Evolutionary conservation across 495 filamentous ascomycete genomes (phyloP), one percentile per base, ranked within the genome.

Genomic region (Mycothermus thermophilus): DNA sequence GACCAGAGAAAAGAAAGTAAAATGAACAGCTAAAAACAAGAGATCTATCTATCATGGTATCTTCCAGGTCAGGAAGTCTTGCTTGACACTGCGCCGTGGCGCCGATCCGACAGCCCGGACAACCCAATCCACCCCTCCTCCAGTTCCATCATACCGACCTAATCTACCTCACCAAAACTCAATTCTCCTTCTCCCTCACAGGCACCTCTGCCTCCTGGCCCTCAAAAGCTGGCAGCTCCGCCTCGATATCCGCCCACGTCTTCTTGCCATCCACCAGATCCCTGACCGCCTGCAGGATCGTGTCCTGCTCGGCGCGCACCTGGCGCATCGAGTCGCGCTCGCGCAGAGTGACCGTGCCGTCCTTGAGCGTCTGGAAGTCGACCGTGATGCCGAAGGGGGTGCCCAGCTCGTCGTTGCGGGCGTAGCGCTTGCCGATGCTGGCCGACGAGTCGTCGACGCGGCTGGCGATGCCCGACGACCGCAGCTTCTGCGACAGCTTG

Each of bases 331-430:
- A 69, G 52, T 83, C 79, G 18, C 79, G 67, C 39, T 84, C 80
- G 33, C 80, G 56, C 35, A 86, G 60, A n/a, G 80, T 86, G 40
- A 80, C 60, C 2, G 72, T 72, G 40, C 62, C 65, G 48, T 84
- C 80, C 52, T 82, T 66, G 26, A 83, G 46, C 16, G 74, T 79
- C 60, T 84, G 75, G 64, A 84, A 86, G 54, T 83, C 77, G 43
- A 80, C 56, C 0, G 77, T 83, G 46, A 80, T 64, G 43, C 75
- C 76, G 34, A 83, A 68, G 0, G 78, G 72, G 9, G 77, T 80
- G 35, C 78, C 77, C 11, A 85, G 66, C 55, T 86, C 77, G 44
- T 82, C 77, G 51, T 83, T 80, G 37, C 78, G 61, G 48, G 72
- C 66, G 52, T 81, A 77, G 20, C 80, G 71, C 61, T 81, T 83